phyloP scores from a whole-genome alignment of 2,329 filamentous ascomycete genomes.

The Colletotrichum orchidophilum region DNA sequence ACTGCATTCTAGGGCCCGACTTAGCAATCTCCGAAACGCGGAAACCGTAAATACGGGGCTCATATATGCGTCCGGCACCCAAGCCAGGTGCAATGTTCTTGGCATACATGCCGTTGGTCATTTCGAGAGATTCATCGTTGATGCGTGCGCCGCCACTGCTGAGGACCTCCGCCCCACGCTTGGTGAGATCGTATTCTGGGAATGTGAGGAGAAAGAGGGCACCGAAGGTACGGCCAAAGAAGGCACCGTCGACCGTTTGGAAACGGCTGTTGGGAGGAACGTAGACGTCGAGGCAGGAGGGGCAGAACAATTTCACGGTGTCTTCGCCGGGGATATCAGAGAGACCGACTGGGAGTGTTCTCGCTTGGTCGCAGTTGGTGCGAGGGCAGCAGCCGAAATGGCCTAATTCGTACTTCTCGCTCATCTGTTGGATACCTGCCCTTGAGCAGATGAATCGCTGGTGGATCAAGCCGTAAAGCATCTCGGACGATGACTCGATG shows the following conservation, averaged over 20 bases:
- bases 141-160: conserved; percentile 42
- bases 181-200: conserved; percentile 89
- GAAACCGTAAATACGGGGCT: conserved; percentile 97
- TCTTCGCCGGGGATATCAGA: conserved; percentile 96
- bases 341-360: conserved; percentile 91
- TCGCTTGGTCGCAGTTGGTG: conserved; percentile 88
- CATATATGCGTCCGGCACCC: conserved; percentile 85
- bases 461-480: conserved; percentile 97
- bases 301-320: conserved; percentile 98
- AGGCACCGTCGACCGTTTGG: conserved; percentile 96
- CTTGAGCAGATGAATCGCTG: conserved; percentile 98
- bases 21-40: conserved; percentile 89
- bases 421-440: conserved; percentile 98
- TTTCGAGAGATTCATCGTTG: conserved; percentile 56
- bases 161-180: conserved; percentile 71
- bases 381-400: conserved; percentile 97
- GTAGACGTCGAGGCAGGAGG: conserved; percentile 95
- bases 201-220: conserved; percentile 99
- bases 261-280: conserved; percentile 97
- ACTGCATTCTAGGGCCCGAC: conserved; percentile 95
- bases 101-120: conserved; percentile 87
- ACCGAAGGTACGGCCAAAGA: conserved; percentile 97
- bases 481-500: conserved; percentile 97
- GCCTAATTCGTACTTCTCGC: conserved; percentile 96
- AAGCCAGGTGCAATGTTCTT: conserved; percentile 90